Percentiles rank a stretch among this genome's conserved stretches.
Evolutionary conservation across 352 stramenopile species (phyloP).

Genomic region (Thraustochytrium striatum): DNA sequence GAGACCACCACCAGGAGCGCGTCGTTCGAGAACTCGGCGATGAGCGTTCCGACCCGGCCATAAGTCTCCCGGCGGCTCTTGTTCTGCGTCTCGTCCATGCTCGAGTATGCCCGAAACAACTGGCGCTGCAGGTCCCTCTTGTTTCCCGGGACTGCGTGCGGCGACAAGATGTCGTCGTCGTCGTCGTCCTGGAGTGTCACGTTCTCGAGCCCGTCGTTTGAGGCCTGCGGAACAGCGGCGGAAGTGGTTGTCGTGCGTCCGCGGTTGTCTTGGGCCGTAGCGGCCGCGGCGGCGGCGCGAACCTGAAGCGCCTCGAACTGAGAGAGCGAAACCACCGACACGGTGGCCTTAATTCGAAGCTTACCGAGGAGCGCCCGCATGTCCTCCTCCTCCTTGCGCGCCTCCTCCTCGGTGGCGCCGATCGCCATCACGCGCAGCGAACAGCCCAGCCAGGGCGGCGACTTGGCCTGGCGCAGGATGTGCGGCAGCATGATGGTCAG

Average conservation of each 20-base stretch:
- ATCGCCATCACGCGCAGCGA: slow-evolving; percentile 43
- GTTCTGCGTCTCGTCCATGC: background rate
- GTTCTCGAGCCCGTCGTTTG: slow-evolving; percentile 4
- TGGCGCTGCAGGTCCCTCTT: slow-evolving; percentile 3
- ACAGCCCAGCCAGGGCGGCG: slow-evolving; percentile 36
- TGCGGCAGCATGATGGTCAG: slow-evolving; percentile 51
- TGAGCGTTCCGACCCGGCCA: background rate
- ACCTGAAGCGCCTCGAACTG: background rate
- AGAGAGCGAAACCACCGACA: background rate
- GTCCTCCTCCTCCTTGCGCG: slow-evolving; percentile 8
- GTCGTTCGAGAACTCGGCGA: slow-evolving; percentile 5
- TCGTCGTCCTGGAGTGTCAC: slow-evolving; percentile 34
- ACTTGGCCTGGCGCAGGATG: slow-evolving; percentile 48
- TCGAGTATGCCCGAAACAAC: slow-evolving; percentile 20
- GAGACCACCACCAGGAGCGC: slow-evolving; percentile 40
- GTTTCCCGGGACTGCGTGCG: background rate
- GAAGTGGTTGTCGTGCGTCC: background rate
- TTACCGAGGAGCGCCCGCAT: slow-evolving; percentile 37
- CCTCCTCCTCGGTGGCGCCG: slow-evolving; percentile 36
- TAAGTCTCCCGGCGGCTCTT: background rate
- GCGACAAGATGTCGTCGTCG: too few relatives aligned
- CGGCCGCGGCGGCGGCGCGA: background rate
- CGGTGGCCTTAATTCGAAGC: slow-evolving; percentile 27
- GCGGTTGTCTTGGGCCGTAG: background rate
- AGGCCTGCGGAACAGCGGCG: background rate